Conservation (phyloP, 2,329 filamentous ascomycete genomes). For the Zasmidium cellare region DNA sequence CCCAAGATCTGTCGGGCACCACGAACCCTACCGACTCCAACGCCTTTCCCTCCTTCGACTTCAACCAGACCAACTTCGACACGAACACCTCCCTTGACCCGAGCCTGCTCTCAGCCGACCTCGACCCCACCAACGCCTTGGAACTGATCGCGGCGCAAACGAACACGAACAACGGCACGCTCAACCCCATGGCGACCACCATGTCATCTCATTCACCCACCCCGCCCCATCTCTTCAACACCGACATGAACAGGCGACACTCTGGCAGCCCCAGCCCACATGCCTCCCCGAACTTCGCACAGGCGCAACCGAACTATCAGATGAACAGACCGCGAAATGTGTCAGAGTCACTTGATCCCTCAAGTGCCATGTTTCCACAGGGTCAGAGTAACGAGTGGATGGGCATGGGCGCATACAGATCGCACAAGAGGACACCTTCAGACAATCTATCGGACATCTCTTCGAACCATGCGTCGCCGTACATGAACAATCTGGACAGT, state of each 20-base stretch:
- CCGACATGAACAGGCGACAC: slow-evolving; percentile 53
- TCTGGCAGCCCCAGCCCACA: slow-evolving; percentile 56
- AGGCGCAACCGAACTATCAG: slow-evolving; percentile 47
- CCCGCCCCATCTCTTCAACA: slow-evolving; percentile 56
- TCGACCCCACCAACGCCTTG: slow-evolving; percentile 39
- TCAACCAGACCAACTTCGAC: slow-evolving; percentile 54
- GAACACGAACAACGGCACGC: slow-evolving; percentile 47
- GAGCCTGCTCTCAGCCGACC: slow-evolving; percentile 57
- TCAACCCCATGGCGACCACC: slow-evolving; percentile 53
- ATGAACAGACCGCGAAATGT: slow-evolving; percentile 60
- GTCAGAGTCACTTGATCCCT: slow-evolving; percentile 58
- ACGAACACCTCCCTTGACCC: slow-evolving; percentile 60
- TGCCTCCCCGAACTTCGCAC: slow-evolving; percentile 55
- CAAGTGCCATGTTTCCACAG: slow-evolving; percentile 59
- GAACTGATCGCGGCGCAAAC: slow-evolving; percentile 44
- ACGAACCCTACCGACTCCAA: slow-evolving; percentile 35
- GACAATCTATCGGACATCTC: slow-evolving; percentile 84
- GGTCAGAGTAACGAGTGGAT: slow-evolving; percentile 58
- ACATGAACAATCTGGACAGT: slow-evolving; percentile 72
- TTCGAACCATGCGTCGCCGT: slow-evolving; percentile 76
- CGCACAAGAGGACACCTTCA: slow-evolving; percentile 83
- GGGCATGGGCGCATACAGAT: slow-evolving; percentile 65
- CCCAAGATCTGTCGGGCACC: slow-evolving; percentile 38
- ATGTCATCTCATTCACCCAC: slow-evolving; percentile 53
- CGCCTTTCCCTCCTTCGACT: slow-evolving; percentile 61